Conservation (phyloP, 805 yeast genomes). For the Sporopachydermia quercuum region DNA sequence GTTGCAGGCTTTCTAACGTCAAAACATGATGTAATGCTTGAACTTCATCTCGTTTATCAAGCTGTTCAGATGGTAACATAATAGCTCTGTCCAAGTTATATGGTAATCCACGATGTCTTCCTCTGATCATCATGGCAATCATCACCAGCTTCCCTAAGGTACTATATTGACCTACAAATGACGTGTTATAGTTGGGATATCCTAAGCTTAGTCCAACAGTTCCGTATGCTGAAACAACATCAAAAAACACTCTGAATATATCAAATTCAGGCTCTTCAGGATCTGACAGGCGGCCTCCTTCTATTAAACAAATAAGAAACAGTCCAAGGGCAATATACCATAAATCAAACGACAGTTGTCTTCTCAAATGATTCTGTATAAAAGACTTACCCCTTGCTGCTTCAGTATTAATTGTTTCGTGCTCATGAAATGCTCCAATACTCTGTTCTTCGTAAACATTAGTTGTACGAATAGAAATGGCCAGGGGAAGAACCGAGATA, state of each 20-base stretch:
- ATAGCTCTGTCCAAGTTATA: constrained; percentile 89
- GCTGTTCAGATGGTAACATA: constrained; percentile 58
- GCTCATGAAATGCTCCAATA: constrained; percentile 65
- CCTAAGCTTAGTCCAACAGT: constrained; percentile 91
- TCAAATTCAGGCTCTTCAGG: constrained; percentile 34
- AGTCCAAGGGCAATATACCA: constrained; percentile 87
- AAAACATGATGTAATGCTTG: constrained; percentile 33
- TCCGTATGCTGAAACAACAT: constrained; percentile 89
- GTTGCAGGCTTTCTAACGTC: constrained; percentile 3
- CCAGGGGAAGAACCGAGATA: constrained; percentile 89
- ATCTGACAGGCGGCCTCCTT: constrained; percentile 44
- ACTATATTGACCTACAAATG: constrained; percentile 61
- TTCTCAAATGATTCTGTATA: constrained; percentile 76
- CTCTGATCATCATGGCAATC: constrained; percentile 83
- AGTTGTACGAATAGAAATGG: constrained; percentile 91
- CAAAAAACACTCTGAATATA: constrained; percentile 67
- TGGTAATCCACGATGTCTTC: constrained; percentile 93
- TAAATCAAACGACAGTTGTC: constrained; percentile 83
- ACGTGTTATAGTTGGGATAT: constrained; percentile 48
- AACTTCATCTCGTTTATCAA: constrained; percentile 44
- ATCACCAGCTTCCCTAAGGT: constrained; percentile 69
- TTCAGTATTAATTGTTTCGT: constrained; percentile 14
- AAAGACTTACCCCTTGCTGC: constrained; percentile 22
- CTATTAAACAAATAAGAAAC: constrained; percentile 77
- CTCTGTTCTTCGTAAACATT: constrained; percentile 97